Percentiles rank a stretch among this genome's conserved stretches.
These are phyloP conservation scores for Pugionium dolabratum DNA, from an alignment of 345 rosid species.

Conservation along the genomic window DNA sequence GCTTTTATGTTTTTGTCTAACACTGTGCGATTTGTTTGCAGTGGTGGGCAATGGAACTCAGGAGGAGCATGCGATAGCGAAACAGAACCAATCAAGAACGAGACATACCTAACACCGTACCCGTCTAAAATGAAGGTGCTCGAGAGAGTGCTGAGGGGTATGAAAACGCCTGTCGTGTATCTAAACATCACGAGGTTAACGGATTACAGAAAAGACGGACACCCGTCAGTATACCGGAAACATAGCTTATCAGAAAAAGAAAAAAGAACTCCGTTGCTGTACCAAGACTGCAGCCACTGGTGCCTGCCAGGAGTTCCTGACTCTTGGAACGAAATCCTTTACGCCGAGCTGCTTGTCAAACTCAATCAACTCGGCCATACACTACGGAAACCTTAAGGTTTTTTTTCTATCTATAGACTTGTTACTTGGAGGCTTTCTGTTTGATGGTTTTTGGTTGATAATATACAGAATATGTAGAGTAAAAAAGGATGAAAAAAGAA, in stretches of 20 bases:
- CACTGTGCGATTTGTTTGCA: background rate
- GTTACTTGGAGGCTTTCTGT: too few species aligned
- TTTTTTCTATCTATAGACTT: background rate
- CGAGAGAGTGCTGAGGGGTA: slow-evolving; percentile 67
- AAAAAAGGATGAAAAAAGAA: background rate
- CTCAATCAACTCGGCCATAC: slow-evolving; percentile 29
- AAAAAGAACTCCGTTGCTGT: slow-evolving; percentile 52
- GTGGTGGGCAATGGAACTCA: slow-evolving; percentile 99
- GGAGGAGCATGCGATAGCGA: slow-evolving; percentile 93
- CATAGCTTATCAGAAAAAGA: slow-evolving; percentile 49
- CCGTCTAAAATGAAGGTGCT: slow-evolving; percentile 75
- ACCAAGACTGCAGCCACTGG: slow-evolving; percentile 96
- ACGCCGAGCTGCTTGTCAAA: slow-evolving; percentile 66
- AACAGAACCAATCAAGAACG: slow-evolving; percentile 80
- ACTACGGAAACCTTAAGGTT: slow-evolving; percentile 23
- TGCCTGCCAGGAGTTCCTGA: slow-evolving; percentile 90
- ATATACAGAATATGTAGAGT: background rate
- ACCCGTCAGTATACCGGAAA: slow-evolving; percentile 84
- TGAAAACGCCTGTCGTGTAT: slow-evolving; percentile 83
- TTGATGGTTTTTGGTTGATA: background rate
- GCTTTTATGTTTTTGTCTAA: background rate
- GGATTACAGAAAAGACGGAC: slow-evolving; percentile 88
- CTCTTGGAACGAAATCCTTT: slow-evolving; percentile 82
- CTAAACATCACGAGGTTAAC: slow-evolving; percentile 85
- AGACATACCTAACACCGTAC: slow-evolving; percentile 61